Base-by-base conservation (phyloP, 306 rosid species). In the Sechiopsis laciniata region DNA sequence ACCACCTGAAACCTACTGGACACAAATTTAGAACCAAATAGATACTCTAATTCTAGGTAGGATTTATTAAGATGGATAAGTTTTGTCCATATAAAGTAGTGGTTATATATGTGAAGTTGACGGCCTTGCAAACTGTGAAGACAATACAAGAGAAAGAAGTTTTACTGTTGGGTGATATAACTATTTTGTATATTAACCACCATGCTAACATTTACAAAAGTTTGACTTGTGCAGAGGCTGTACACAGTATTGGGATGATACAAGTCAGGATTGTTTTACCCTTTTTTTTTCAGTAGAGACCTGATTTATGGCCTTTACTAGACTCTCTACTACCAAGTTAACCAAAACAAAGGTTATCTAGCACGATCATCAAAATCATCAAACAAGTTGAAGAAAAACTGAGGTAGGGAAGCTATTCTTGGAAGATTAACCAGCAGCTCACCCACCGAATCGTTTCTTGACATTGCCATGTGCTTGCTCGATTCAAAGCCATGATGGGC, bases 381-480 rank as follows among this genome's bases (percentile, higher is more conserved):
- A 0, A 89, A 81, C 74, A 89, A 87, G 83, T 89, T 79, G 75
- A 87, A 89, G 78, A 88, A 59, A 80, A 91, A 86, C 85, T 82
- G 87, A 0, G 96, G 89, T 12, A 91, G 87, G 2, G 96, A 89
- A 4, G 93, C 78, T 10, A 91, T 87, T 26, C 91, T 80, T 40
- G 97, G 97, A 52, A 91, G 91, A 73, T 89, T 92, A 72, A 84
- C 89, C 63, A 89, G 85, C 70, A 91, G 74, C 4, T 89, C 97
- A 75, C 88, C 92, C 10, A 91, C 88, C 0, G 96, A 91, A 70
- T 91, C 97, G 54, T 85, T 91, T 80, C 91, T 89, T 2, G 93
- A 86, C 93, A 91, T 91, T 1, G 81, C 85, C 26, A 74, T 78
- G 73, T 83, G 88, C 80, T 76, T 87, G 67, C 86, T 78, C 2